phyloP scores from a whole-genome alignment of 805 yeast genomes.

The Cyberlindnera mrakii region DNA sequence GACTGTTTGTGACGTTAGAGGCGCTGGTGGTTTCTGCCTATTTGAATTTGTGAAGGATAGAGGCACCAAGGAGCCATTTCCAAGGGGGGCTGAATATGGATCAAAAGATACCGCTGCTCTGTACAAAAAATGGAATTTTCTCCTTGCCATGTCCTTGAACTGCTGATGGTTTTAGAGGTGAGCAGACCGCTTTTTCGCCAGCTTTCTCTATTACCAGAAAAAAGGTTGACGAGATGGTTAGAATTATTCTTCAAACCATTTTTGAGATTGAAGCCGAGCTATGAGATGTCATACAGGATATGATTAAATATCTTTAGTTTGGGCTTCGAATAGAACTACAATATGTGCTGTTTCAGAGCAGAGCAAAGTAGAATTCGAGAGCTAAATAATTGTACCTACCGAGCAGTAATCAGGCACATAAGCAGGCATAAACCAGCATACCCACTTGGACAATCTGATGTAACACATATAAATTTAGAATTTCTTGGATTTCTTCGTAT shows the following conservation, averaged over 20 bases:
- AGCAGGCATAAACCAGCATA: not conserved
- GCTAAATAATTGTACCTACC: too few relatives aligned
- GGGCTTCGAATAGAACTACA: too few relatives aligned
- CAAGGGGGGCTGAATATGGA: slow-evolving; percentile 24
- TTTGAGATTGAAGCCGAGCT: slow-evolving; percentile 18
- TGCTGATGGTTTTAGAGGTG: slow-evolving; percentile 36
- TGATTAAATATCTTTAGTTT: too few relatives aligned
- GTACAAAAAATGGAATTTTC: slow-evolving; percentile 35
- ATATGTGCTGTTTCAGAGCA: too few relatives aligned
- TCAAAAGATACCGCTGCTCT: slow-evolving; percentile 28
- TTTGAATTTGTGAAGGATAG: slow-evolving; percentile 45
- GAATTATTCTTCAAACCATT: slow-evolving; percentile 17
- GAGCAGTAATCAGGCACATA: too few relatives aligned
- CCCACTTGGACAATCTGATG: not conserved
- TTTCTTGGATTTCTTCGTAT: slow-evolving; percentile 2
- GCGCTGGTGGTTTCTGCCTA: slow-evolving; percentile 50
- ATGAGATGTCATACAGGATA: not conserved
- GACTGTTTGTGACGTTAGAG: slow-evolving; percentile 47
- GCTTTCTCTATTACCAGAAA: slow-evolving; percentile 33
- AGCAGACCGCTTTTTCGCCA: slow-evolving; percentile 42
- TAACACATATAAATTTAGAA: not conserved
- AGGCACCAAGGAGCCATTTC: slow-evolving; percentile 40
- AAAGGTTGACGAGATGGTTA: slow-evolving; percentile 32
- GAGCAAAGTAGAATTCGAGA: too few relatives aligned
- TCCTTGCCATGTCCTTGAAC: slow-evolving; percentile 36